A percentile compares a stretch with the other conserved stretches of the same genome.
phyloP scores from a whole-genome alignment of 148 eudicot species.

The Silene latifolia region DNA sequence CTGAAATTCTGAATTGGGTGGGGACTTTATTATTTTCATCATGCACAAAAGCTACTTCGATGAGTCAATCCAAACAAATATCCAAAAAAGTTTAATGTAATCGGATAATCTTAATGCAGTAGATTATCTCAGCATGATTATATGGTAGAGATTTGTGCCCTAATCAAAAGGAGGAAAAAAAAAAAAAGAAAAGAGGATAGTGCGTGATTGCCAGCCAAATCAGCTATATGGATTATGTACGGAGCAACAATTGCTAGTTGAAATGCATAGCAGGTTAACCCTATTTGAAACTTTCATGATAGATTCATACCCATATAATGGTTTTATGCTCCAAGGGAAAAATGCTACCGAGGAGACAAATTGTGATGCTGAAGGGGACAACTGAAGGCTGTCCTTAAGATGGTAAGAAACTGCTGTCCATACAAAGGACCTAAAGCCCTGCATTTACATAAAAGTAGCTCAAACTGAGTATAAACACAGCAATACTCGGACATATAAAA shows the following conservation, averaged over 20 bases:
- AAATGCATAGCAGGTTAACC: background rate
- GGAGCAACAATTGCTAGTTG: background rate
- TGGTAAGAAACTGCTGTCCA: conserved; percentile 97
- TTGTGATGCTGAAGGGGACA: conserved; percentile 91
- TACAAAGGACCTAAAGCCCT: conserved; percentile 97
- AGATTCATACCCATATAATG: conserved; percentile 78
- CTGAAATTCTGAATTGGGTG: too few species aligned
- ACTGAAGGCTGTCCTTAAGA: conserved; percentile 71
- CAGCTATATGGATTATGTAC: background rate
- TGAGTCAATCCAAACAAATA: background rate
- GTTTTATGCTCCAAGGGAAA: conserved; percentile 98
- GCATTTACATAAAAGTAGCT: conserved; percentile 21
- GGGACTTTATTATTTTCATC: background rate
- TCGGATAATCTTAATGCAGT: background rate
- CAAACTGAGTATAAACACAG: background rate
- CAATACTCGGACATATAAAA: background rate
- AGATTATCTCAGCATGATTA: background rate
- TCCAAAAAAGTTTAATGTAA: background rate
- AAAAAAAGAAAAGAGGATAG: background rate
- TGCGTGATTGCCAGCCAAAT: background rate
- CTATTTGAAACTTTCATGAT: background rate
- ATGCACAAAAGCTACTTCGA: background rate
- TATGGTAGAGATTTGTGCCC: background rate
- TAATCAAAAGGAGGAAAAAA: background rate
- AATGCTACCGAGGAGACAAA: conserved; percentile 81